Evolutionary conservation across 768 basidiomycete species (phyloP), one percentile per base, ranked within the genome.

Genomic region (Termitomyces sp.): DNA sequence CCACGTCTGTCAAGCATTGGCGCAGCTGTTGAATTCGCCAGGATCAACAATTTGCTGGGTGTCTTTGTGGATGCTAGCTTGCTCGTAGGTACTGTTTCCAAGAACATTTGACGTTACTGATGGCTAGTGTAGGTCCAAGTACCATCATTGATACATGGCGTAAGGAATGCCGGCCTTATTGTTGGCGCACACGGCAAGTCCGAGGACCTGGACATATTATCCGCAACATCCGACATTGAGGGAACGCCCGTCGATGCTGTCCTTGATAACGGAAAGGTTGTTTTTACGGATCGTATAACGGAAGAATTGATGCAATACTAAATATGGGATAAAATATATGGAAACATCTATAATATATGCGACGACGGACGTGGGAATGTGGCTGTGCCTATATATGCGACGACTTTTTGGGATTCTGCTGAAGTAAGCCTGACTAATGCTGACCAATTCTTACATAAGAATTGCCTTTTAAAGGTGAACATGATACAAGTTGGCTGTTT

Each of bases 21-120:
- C 61, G 87, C 92, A 60, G 95, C 94, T 15, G 94, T 98, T 59
- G 94, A 96, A 67, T 97, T 98, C 69, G 91, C 95, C 25, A 92
- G 89, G 68, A 79, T 82, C 50, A 98, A 98, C 74, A 98, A 99
- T 73, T 77, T 99, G 25, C 77, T 99, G 59, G 97, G 97, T 60
- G 80, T 99, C 49, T 87, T 96, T 69, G 82, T 97, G 54, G 92
- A 97, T 72, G 90, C 91, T 11, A 84, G 87, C 42, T 79, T 98
- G 61, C 75, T 98, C 77, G 96, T 97, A 70, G 73, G 86, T 76
- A 25, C 60, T 56, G 65, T 54, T 46, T 61, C 38, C 14, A 25
- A 37, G 31, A 37, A 29, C 65, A 25, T n/a, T 37, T 11, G 17
- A 61, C 32, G 51, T 57, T 64, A 46, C 57, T 60, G 52, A 64